These are phyloP conservation scores for Aureobasidium namibiae DNA, from an alignment of 2,329 filamentous ascomycete species.

Conservation along the genomic window DNA sequence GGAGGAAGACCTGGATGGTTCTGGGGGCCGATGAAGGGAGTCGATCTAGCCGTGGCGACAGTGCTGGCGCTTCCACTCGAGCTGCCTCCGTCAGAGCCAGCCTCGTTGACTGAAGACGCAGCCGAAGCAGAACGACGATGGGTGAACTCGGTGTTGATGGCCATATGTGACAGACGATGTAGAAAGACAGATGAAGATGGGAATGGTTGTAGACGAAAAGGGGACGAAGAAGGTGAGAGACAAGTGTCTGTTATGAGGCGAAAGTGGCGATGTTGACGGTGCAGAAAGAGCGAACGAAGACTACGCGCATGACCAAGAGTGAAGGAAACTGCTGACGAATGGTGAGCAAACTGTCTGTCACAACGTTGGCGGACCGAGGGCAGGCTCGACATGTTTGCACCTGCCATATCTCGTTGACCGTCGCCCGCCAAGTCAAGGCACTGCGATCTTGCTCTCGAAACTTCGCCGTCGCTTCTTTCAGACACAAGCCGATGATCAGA, in stretches of 20 bases:
- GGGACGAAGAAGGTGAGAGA: neutral
- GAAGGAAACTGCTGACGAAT: neutral
- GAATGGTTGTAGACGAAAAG: neutral
- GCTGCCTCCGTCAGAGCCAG: neutral
- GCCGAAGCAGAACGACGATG: neutral
- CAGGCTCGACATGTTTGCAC: neutral
- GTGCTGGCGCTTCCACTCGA: neutral
- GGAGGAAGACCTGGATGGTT: neutral
- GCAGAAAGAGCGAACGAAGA: neutral
- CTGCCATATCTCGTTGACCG: neutral
- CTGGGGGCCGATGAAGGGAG: neutral
- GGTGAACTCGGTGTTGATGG: neutral
- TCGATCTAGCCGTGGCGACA: neutral
- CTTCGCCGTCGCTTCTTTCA: neutral
- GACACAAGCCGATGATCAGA: neutral
- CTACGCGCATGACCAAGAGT: neutral
- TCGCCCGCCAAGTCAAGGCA: neutral
- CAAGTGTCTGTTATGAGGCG: neutral
- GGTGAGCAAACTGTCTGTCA: neutral
- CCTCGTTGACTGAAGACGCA: neutral
- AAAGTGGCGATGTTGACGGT: neutral
- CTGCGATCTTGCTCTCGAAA: neutral
- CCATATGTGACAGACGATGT: neutral
- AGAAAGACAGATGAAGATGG: neutral
- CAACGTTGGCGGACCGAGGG: neutral